Evolutionary conservation across 2,329 filamentous ascomycete species (phyloP).

Genomic region (Verticillium nubilum): DNA sequence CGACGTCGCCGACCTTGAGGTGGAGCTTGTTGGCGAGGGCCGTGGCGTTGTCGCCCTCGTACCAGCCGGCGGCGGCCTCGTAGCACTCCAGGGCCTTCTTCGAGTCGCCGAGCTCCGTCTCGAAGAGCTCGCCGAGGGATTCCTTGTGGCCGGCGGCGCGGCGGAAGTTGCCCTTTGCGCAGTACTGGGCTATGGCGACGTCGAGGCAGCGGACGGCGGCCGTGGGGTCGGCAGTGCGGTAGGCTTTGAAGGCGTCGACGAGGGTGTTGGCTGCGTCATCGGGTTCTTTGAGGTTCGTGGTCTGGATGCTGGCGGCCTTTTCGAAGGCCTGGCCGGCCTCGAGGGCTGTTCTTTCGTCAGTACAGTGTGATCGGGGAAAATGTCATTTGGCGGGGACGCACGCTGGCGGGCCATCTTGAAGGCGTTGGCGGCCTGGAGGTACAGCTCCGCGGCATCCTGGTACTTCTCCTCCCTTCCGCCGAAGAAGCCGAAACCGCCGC

Average conservation of each 20-base stretch:
- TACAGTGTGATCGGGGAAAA: background rate
- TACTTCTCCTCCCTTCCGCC: conserved; percentile 83
- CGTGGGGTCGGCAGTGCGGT: conserved; percentile 77
- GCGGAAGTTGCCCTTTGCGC: conserved; percentile 82
- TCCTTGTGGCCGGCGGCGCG: conserved; percentile 89
- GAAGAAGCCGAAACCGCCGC: conserved; percentile 83
- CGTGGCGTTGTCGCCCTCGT: conserved; percentile 77
- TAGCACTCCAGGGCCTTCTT: conserved; percentile 78
- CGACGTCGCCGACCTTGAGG: conserved; percentile 85
- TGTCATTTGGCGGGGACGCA: conserved; percentile 39
- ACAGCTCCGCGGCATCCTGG: conserved; percentile 82
- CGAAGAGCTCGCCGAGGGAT: conserved; percentile 78
- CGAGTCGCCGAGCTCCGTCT: conserved; percentile 72
- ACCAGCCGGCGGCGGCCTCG: conserved; percentile 83
- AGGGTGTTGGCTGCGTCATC: conserved; percentile 88
- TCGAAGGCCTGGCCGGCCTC: conserved; percentile 87
- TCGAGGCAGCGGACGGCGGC: conserved; percentile 78
- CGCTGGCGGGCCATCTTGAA: conserved; percentile 84
- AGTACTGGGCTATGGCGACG: conserved; percentile 79
- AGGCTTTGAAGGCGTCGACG: conserved; percentile 91
- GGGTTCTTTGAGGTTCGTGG: conserved; percentile 76
- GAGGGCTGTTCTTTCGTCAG: conserved; percentile 48
- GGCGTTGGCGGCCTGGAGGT: conserved; percentile 82
- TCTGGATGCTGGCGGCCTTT: conserved; percentile 76
- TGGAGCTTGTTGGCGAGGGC: conserved; percentile 89